Evolutionary conservation across 768 basidiomycete genomes (phyloP).

Genomic region (Suillus occidentalis): DNA sequence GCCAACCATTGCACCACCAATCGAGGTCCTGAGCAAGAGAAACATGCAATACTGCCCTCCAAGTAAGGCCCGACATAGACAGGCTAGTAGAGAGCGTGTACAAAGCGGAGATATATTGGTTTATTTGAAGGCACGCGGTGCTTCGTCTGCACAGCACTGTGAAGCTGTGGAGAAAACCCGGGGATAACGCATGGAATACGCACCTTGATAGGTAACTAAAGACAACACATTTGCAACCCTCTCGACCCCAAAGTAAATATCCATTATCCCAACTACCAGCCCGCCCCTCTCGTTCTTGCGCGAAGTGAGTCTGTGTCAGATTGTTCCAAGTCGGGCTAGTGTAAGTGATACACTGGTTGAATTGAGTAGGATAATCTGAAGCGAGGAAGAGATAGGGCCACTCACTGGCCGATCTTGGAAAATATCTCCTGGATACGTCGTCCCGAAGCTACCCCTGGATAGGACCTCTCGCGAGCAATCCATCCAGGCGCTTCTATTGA

Average conservation of each 20-base stretch:
- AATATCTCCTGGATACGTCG: too few species aligned
- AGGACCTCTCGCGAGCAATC: too few species aligned
- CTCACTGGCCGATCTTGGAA: too few species aligned
- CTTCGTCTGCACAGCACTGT: not conserved
- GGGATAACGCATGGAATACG: not conserved
- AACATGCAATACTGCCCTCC: not conserved
- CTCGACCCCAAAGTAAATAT: not conserved
- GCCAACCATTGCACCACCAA: not conserved
- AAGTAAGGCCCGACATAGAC: not conserved
- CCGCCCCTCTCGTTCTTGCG: not conserved
- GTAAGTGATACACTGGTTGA: not conserved
- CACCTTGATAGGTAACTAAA: not conserved
- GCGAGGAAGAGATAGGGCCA: not conserved
- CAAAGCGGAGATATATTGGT: not conserved
- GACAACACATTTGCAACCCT: not conserved
- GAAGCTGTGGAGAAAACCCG: not conserved
- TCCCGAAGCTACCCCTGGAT: too few species aligned
- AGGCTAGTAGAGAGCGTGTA: too few species aligned
- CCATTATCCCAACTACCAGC: too few species aligned
- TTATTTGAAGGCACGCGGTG: too few species aligned
- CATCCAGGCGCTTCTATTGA: too few species aligned
- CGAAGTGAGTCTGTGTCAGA: not conserved
- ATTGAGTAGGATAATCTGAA: not conserved
- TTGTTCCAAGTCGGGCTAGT: not conserved
- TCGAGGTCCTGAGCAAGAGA: not conserved